A percentile compares a stretch with the other conserved stretches of the same genome.
These are phyloP conservation scores for Metarhizium humberi DNA, from an alignment of 2,329 filamentous ascomycete species.

Conservation along the genomic window DNA sequence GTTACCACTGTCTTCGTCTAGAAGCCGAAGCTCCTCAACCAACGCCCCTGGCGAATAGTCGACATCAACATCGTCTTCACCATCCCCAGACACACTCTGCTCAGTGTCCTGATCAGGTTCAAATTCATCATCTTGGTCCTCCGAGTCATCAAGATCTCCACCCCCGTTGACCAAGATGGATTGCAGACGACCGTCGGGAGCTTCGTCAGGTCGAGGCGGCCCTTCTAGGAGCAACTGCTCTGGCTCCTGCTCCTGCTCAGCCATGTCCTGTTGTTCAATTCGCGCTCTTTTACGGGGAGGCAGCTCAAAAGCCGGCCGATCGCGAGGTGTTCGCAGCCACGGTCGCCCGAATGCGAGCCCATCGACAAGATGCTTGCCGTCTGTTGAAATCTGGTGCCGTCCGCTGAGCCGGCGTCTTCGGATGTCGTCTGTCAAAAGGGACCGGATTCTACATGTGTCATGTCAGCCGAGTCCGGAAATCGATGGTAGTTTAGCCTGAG, in stretches of 20 bases:
- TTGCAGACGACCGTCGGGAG: conserved; percentile 15
- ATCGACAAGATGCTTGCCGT: conserved; percentile 76
- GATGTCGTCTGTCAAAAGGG: conserved; percentile 66
- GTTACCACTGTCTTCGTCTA: neutral
- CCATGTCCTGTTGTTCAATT: conserved; percentile 29
- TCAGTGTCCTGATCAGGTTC: neutral
- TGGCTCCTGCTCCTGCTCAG: conserved; percentile 14
- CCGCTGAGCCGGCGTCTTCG: conserved; percentile 64
- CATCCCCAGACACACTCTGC: neutral
- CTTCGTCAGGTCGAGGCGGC: conserved; percentile 23
- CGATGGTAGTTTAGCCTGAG: neutral
- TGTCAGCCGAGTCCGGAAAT: neutral
- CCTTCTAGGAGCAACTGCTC: conserved; percentile 24
- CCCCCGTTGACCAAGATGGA: neutral
- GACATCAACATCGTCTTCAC: conserved; percentile 6
- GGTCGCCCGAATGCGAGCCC: conserved; percentile 76
- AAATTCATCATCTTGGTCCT: neutral
- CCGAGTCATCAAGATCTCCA: neutral
- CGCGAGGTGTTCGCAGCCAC: conserved; percentile 47
- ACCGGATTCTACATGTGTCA: conserved; percentile 53
- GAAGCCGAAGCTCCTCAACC: neutral
- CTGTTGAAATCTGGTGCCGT: conserved; percentile 68
- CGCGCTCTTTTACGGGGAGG: conserved; percentile 63
- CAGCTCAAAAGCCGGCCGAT: conserved; percentile 59
- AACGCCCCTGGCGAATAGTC: neutral